Percentiles rank a stretch among this genome's conserved stretches.
Conservation (phyloP, 2,329 filamentous ascomycete species). For the Exophiala dermatitidis region DNA sequence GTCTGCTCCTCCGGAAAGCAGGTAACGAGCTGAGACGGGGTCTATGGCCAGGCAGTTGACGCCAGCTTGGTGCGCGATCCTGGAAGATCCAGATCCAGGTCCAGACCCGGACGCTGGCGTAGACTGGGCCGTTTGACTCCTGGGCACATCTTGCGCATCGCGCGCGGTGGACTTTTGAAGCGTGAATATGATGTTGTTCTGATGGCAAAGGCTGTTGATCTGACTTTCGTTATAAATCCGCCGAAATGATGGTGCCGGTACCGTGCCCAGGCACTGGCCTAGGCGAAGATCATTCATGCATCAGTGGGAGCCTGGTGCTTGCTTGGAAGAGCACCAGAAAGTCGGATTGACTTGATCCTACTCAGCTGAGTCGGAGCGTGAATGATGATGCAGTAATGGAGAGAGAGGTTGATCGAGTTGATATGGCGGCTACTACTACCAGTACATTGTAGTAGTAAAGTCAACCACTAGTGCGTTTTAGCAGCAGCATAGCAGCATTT, state of each 20-base stretch:
- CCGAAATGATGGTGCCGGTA: constrained; percentile 58
- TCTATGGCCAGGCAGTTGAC: constrained; percentile 75
- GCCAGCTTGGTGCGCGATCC: constrained; percentile 63
- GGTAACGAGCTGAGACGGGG: constrained; percentile 67
- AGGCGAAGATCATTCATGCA: constrained; percentile 24
- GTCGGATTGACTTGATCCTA: not conserved
- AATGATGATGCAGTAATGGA: not conserved
- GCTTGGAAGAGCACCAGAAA: constrained; percentile 1
- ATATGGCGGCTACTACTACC: too few species aligned
- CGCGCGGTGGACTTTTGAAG: constrained; percentile 28
- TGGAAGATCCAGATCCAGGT: constrained; percentile 28
- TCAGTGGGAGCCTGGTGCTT: not conserved
- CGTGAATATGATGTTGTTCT: constrained; percentile 54
- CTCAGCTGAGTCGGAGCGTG: not conserved
- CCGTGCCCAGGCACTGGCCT: constrained; percentile 45
- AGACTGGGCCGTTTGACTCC: constrained; percentile 27
- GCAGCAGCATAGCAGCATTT: too few species aligned
- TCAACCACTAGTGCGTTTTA: too few species aligned
- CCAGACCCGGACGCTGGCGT: constrained; percentile 17
- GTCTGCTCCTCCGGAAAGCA: constrained; percentile 80
- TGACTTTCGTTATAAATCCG: constrained; percentile 60
- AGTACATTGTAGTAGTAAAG: too few species aligned
- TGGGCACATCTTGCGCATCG: constrained; percentile 7
- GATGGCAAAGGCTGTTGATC: constrained; percentile 59
- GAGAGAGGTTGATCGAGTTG: not conserved